Conservation (phyloP, 176 grass and related monocot species). For the Avena sativa region DNA sequence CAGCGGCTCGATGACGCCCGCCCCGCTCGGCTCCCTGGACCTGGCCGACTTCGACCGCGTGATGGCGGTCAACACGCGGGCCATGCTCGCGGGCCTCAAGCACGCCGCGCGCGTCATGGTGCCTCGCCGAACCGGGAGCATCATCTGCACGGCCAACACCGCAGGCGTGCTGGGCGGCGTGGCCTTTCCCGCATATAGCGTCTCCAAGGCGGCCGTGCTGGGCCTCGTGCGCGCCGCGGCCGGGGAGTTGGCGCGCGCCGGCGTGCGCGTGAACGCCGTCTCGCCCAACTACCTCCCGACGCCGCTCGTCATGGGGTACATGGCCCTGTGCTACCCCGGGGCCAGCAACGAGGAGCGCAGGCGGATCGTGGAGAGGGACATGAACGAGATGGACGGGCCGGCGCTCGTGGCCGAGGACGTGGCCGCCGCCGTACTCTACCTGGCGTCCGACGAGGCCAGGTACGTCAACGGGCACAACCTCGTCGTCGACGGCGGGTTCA, state of each 20-base stretch:
- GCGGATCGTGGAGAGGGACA: constrained; percentile 7
- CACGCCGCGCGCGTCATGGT: constrained; percentile 41
- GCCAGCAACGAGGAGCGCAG: background rate
- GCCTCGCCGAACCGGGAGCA: constrained; percentile 41
- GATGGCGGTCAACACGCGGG: constrained; percentile 57
- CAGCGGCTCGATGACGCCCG: background rate
- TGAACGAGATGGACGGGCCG: constrained; percentile 40
- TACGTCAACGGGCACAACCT: too few relatives aligned
- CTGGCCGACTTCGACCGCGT: constrained; percentile 52
- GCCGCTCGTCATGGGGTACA: background rate
- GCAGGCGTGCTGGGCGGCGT: background rate
- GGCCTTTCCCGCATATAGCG: background rate
- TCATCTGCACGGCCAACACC: constrained; percentile 56
- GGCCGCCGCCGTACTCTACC: constrained; percentile 49
- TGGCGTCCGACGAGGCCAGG: background rate
- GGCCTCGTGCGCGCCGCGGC: constrained; percentile 38
- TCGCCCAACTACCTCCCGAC: constrained; percentile 55
- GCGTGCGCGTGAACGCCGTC: constrained; percentile 69
- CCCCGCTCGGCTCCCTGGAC: constrained; percentile 14
- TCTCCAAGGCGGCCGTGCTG: background rate
- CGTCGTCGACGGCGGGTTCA: constrained; percentile 46
- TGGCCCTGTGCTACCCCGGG: background rate
- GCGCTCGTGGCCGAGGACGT: constrained; percentile 46
- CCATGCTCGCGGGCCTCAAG: constrained; percentile 47
- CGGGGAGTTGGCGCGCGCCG: constrained; percentile 31